Base-by-base conservation (phyloP, 2,329 filamentous ascomycete genomes). In the Phyllosticta citribraziliensis region DNA sequence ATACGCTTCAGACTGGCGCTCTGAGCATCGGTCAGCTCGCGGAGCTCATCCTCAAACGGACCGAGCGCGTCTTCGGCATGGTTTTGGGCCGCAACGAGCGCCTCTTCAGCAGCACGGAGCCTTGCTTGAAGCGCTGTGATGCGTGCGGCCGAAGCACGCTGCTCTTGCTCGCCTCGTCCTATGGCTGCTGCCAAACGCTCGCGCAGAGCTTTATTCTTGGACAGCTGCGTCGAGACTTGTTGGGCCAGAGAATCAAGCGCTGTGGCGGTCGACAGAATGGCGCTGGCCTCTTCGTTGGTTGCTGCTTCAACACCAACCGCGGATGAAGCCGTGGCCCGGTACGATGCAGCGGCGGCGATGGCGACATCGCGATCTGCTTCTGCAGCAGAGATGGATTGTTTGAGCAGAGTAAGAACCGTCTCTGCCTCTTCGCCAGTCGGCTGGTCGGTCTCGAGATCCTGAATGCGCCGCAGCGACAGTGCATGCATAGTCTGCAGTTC, bases 1-100 rank as follows among this genome's bases (percentile, higher is more conserved):
- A 91, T 83, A 14, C 93, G 88, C 66, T 86, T 85, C 33, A 97
- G 82, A 68, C 94, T 88, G 19, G 80, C 79, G 70, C 84, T 90
- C 69, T 94, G 86, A 63, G 84, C 88, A 61, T 95, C 90, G 66
- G 88, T 87, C 60, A 97, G 77, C 22, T 82, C 79, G 19, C 83
- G 78, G 47, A 96, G 82, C 74, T 97, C 91, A 47, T 94, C 90
- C 72, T 97, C 94, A 70, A 97, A 91, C 56, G 85, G 86, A 52
- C 84, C 78, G 62, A 97, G 84, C 50, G 87, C 86, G 56, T 93
- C 91, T 72, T 99, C 94, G 0, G 91, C 93, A 20, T 88, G 84
- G 61, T 90, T 87, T 73, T 97, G 93, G 1, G 93, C 91, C 20
- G 84, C 77, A 59, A 95, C 81, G 22, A 99, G 83, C 67, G 88